Evolutionary conservation across 2,329 filamentous ascomycete species (phyloP).

Genomic region (Fusarium sp.): DNA sequence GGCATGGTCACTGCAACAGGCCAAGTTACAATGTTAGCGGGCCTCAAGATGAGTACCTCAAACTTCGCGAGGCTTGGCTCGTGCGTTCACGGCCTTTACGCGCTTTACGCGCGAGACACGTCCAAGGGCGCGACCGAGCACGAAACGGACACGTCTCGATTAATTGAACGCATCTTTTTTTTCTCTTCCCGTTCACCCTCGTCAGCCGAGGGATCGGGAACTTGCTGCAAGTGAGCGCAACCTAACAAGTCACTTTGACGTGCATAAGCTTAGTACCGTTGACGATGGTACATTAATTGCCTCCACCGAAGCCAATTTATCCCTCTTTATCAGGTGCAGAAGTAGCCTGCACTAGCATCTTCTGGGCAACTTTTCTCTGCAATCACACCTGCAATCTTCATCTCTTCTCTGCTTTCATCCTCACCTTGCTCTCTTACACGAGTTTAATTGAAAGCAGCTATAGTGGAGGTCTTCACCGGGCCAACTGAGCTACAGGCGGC

Average conservation of each 20-base stretch:
- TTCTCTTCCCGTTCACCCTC: constrained; percentile 18
- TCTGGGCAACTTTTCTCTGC: background rate
- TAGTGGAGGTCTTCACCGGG: constrained; percentile 24
- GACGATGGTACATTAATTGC: constrained; percentile 2
- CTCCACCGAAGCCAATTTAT: constrained; percentile 15
- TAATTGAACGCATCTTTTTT: constrained; percentile 49
- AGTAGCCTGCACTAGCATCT: constrained; percentile 1
- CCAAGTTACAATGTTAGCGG: constrained; percentile 2
- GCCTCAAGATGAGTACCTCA: constrained; percentile 4
- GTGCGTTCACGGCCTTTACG: constrained; percentile 41
- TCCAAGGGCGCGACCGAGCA: constrained; percentile 51
- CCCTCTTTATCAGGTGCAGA: constrained; percentile 19
- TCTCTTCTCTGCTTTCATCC: constrained; percentile 7
- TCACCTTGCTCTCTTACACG: background rate
- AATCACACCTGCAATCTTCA: background rate
- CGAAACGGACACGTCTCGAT: constrained; percentile 59
- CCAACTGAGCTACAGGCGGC: constrained; percentile 20
- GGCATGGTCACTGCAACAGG: constrained; percentile 16
- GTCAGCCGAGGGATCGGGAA: constrained; percentile 21
- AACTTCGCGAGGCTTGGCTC: constrained; percentile 21
- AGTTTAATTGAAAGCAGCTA: constrained; percentile 17
- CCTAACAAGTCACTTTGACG: constrained; percentile 40
- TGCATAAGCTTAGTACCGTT: constrained; percentile 26
- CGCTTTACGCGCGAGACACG: constrained; percentile 46
- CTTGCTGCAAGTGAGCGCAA: constrained; percentile 39